Evolutionary conservation across 768 basidiomycete species (phyloP).

Genomic region (Cubamyces sp.): DNA sequence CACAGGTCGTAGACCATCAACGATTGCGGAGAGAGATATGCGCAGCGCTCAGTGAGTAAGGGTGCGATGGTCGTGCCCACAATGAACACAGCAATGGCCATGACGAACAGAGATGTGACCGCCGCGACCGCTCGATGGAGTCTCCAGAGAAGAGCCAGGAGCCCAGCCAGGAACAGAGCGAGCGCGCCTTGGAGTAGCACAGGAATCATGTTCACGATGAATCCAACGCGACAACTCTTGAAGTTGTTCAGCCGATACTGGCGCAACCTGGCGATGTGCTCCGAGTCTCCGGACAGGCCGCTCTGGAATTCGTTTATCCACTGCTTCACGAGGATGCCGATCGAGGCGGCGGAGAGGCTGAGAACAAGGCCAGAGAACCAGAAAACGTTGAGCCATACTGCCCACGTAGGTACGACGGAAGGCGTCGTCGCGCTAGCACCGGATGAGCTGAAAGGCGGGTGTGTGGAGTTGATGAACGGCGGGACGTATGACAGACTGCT

Average conservation of each 20-base stretch:
- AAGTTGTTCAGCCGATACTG: conserved; percentile 26
- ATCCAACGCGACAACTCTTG: conserved; percentile 21
- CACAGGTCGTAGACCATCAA: too few species aligned
- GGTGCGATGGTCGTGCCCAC: not conserved
- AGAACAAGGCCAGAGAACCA: conserved; percentile 33
- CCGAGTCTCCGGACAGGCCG: not conserved
- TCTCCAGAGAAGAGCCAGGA: conserved; percentile 22
- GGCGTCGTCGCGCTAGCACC: not conserved
- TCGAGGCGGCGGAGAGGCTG: conserved; percentile 30
- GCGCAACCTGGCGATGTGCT: conserved; percentile 19
- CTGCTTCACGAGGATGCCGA: conserved; percentile 35
- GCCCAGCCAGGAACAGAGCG: conserved; percentile 26
- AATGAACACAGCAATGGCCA: not conserved
- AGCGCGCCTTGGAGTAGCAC: conserved; percentile 27
- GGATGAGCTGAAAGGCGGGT: not conserved
- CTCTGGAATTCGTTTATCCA: conserved; percentile 28
- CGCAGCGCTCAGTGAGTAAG: not conserved
- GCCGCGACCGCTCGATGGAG: conserved; percentile 20
- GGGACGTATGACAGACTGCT: conserved; percentile 12
- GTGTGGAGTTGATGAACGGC: conserved; percentile 20
- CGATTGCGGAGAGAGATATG: conserved; percentile 12
- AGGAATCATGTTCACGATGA: conserved; percentile 21
- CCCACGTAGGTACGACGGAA: not conserved
- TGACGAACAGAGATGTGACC: not conserved
- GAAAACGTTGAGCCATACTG: conserved; percentile 27